phyloP scores from a whole-genome alignment of 1,139 yeast species.

The Lodderomyces oxycetoniae region DNA sequence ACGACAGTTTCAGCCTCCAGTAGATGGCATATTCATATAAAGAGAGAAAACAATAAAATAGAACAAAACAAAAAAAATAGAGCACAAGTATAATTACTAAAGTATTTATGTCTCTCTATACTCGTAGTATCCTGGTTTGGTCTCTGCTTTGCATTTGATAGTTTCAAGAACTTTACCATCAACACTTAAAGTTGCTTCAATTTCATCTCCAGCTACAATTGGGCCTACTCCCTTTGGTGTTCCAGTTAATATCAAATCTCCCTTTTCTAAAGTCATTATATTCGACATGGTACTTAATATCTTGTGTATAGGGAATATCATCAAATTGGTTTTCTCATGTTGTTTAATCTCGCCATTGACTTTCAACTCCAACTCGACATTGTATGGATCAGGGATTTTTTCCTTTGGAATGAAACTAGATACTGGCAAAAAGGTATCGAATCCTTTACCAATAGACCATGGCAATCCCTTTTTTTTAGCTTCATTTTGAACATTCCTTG shows the following conservation, averaged over 20 bases:
- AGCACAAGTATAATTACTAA: background rate
- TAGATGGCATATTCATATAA: constrained; percentile 38
- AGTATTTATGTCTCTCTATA: constrained; percentile 47
- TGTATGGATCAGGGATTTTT: constrained; percentile 67
- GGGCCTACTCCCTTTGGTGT: constrained; percentile 98
- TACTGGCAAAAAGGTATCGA: constrained; percentile 89
- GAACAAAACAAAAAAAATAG: background rate
- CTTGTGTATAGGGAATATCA: constrained; percentile 84
- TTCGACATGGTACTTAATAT: constrained; percentile 77
- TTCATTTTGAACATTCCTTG: constrained; percentile 91
- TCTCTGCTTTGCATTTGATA: constrained; percentile 50
- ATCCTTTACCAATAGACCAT: constrained; percentile 95
- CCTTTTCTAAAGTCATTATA: constrained; percentile 85
- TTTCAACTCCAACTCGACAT: constrained; percentile 58
- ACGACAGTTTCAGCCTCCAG: constrained; percentile 70
- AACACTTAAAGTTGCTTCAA: constrained; percentile 57
- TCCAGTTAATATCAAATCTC: constrained; percentile 89
- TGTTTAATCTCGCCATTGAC: constrained; percentile 74
- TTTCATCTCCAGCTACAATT: constrained; percentile 69
- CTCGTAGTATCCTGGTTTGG: constrained; percentile 77
- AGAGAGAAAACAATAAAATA: background rate
- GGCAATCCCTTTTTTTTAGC: constrained; percentile 94
- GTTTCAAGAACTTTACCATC: constrained; percentile 54
- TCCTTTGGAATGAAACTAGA: constrained; percentile 65
- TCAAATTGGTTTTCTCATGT: constrained; percentile 71